Conservation (phyloP, 106 monocot species). For the Platanthera zijinensis region DNA sequence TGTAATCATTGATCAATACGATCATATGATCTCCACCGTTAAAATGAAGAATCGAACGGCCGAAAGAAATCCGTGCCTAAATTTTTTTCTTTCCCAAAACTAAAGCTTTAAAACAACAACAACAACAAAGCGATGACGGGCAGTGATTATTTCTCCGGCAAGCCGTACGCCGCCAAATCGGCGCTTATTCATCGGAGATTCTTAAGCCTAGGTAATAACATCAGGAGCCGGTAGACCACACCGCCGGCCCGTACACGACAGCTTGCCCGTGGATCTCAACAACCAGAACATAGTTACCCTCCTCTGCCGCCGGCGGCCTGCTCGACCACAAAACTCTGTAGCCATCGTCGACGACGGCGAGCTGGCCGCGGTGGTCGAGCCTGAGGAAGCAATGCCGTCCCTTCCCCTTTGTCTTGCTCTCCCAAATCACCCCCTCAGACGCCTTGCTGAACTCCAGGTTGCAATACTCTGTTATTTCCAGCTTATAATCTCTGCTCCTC, state of each 20-base stretch:
- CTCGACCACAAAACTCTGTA: slow-evolving; percentile 7
- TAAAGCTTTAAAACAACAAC: too few species aligned
- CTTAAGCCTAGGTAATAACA: neutral
- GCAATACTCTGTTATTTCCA: slow-evolving; percentile 5
- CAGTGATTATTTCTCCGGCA: too few species aligned
- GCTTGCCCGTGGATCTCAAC: neutral
- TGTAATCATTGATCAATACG: too few species aligned
- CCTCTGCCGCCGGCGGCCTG: neutral
- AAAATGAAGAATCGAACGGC: too few species aligned
- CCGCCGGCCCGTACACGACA: neutral
- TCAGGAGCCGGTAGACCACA: neutral
- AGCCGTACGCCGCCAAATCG: too few species aligned
- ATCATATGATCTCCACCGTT: too few species aligned
- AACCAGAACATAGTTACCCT: neutral
- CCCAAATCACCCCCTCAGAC: neutral
- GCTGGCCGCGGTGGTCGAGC: slow-evolving; percentile 14
- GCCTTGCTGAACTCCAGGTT: slow-evolving; percentile 11
- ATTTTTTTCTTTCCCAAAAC: too few species aligned
- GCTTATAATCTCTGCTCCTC: slow-evolving; percentile 10
- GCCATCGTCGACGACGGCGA: slow-evolving; percentile 4
- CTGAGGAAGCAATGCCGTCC: slow-evolving; percentile 16
- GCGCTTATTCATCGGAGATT: too few species aligned
- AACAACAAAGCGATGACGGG: too few species aligned
- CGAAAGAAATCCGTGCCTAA: too few species aligned
- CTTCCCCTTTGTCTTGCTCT: neutral